Conservation (phyloP, 2,329 filamentous ascomycete species). For the Cryphonectria parasitica region DNA sequence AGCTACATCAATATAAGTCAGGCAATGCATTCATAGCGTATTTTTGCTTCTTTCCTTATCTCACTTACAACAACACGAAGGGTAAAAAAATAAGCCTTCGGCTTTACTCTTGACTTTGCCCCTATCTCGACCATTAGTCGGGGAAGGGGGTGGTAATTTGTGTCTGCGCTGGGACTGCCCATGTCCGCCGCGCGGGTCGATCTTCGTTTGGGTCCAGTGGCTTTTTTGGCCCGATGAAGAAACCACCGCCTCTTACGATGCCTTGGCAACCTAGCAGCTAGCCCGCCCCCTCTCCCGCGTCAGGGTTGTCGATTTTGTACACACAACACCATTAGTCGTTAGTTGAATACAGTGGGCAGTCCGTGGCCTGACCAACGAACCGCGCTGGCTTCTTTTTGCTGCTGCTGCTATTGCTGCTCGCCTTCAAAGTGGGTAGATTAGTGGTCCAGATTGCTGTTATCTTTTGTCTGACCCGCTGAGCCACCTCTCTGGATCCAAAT, state of each 20-base stretch:
- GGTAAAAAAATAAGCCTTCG: conserved; percentile 7
- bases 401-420: too few relatives aligned
- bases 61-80: not conserved
- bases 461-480: conserved; percentile 19
- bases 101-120: conserved; percentile 17
- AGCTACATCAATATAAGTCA: not conserved
- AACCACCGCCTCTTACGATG: not conserved
- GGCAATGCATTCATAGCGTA: not conserved
- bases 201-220: conserved; percentile 9
- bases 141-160: too few relatives aligned
- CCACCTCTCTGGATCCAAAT: conserved; percentile 14
- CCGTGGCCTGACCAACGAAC: conserved; percentile 13
- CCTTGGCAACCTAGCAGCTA: not conserved
- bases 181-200: conserved; percentile 22
- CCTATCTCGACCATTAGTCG: conserved; percentile 3
- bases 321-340: not conserved
- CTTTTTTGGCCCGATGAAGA: not conserved
- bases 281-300: too few relatives aligned
- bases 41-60: not conserved
- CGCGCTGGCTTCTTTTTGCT: not conserved
- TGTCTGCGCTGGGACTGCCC: conserved; percentile 12
- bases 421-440: not conserved
- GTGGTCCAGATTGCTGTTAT: conserved; percentile 14
- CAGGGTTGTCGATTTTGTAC: not conserved
- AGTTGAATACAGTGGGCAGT: not conserved